Evolutionary conservation across 176 grass and related monocot genomes (phyloP).

Genomic region (Oryza glaberrima): DNA sequence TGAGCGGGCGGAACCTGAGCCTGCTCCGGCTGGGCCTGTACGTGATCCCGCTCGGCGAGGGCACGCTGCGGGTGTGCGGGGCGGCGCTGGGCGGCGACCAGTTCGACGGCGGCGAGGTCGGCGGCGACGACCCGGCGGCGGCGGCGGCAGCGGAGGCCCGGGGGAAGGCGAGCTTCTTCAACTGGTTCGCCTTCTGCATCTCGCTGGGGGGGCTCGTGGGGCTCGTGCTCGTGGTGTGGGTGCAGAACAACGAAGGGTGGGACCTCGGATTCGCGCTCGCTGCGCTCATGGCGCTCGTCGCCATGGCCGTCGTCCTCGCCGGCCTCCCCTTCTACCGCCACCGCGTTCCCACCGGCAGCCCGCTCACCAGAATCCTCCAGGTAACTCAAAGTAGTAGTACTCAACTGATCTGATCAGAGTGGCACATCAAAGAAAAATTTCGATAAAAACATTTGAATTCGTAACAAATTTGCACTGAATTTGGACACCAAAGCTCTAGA

Average conservation of each 20-base stretch:
- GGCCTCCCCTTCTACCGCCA: constrained; percentile 59
- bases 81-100: constrained; percentile 66
- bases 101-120: constrained; percentile 47
- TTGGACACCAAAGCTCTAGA: too few relatives aligned
- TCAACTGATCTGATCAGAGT: too few relatives aligned
- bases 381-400: constrained; percentile 1
- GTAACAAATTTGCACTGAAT: too few relatives aligned
- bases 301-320: constrained; percentile 29
- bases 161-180: constrained; percentile 66
- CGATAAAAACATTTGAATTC: too few relatives aligned
- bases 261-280: constrained; percentile 39
- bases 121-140: too few relatives aligned
- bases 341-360: constrained; percentile 60
- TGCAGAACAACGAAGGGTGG: constrained; percentile 67
- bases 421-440: too few relatives aligned
- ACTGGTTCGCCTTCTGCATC: constrained; percentile 62
- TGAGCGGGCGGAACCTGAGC: constrained; percentile 32
- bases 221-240: constrained; percentile 62
- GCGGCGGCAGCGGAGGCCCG: constrained; percentile 21
- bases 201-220: constrained; percentile 46
- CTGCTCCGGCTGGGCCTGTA: constrained; percentile 60
- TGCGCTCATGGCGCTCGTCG: constrained; percentile 27
- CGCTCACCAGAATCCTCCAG: constrained; percentile 64
- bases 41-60: constrained; percentile 49
- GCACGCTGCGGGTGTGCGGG: constrained; percentile 42